Conservation (phyloP, 2,329 filamentous ascomycete genomes). For the Elsinoe necatrix region DNA sequence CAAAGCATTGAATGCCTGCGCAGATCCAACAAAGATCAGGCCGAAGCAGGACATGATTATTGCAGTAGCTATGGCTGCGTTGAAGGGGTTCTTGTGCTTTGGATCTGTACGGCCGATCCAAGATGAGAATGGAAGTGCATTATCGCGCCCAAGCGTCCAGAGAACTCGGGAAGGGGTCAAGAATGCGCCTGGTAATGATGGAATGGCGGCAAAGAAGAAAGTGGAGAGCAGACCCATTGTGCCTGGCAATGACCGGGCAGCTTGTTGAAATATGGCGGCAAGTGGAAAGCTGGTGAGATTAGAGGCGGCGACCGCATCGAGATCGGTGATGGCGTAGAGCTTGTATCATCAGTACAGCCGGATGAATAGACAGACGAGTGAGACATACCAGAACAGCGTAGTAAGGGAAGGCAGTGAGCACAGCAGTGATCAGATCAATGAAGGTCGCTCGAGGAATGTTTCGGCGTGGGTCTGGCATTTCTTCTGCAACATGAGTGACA, state of each 20-base stretch:
- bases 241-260: conserved; percentile 33
- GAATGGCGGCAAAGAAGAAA: conserved; percentile 39
- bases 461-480: conserved; percentile 45
- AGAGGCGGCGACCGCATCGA: conserved; percentile 44
- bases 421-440: conserved; percentile 43
- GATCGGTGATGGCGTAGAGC: conserved; percentile 50
- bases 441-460: conserved; percentile 48
- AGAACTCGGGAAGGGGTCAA: conserved; percentile 54
- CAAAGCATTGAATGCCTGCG: conserved; percentile 32
- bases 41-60: conserved; percentile 47
- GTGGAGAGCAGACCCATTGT: conserved; percentile 41
- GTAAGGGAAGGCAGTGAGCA: conserved; percentile 43
- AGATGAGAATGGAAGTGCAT: conserved; percentile 43
- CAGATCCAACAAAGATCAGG: conserved; percentile 53
- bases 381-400: conserved; percentile 23
- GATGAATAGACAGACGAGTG: background rate
- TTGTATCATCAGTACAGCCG: background rate
- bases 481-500: conserved; percentile 55
- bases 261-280: conserved; percentile 54
- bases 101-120: conserved; percentile 40
- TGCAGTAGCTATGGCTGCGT: conserved; percentile 43
- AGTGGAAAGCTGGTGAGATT: conserved; percentile 44
- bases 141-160: conserved; percentile 49
- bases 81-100: conserved; percentile 41
- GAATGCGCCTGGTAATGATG: conserved; percentile 47